Evolutionary conservation across 2,329 filamentous ascomycete species (phyloP), one percentile per base, ranked within the genome.

Genomic region (Aspergillus floridensis): DNA sequence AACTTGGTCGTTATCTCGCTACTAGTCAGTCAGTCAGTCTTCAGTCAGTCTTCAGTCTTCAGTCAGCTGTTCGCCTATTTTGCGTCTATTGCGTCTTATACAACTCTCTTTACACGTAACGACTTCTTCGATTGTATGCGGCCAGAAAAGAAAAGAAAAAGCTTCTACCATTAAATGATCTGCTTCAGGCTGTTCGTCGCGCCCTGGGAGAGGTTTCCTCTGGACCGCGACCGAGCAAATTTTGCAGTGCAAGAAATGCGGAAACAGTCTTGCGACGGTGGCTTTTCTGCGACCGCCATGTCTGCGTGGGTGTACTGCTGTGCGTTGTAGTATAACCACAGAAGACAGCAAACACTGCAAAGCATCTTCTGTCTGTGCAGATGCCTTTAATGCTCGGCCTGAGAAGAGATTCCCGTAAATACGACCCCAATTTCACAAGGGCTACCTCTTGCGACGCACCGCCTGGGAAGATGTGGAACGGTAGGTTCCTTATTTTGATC

Each of bases 11-110:
- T 73, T 70, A 65, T 74, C 68, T 74, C 72, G 71, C 65, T 75
- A 74, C 41, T 55, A 24, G 21, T 49, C 47, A 41, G 38, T 41
- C 38, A 41, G 38, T 49, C 46, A 49, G 47, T 49, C 44, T 47
- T 47, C 44, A 47, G 44, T 47, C 44, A 47, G 44, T 47, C 47
- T 26, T 49, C 47, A 49, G 47, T 49, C 47, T 49, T 49, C 47
- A 49, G 72, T 74, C 73, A 77, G 70, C 73, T 75, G 64, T 74
- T 72, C 71, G 74, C 68, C 72, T 70, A 71, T 65, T 71, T 70
- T 69, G 74, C 68, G 72, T 70, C 53, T 73, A 63, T 73, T 70
- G 64, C 70, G 67, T 72, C 68, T 72, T 70, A 67, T 69, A 59
- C 66, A 70, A 65, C 70, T 66, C 63, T 68, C 70, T 51, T 69